These are phyloP conservation scores for Pilatotrama ljubarskyi DNA, from an alignment of 768 basidiomycete species.

Conservation along the genomic window DNA sequence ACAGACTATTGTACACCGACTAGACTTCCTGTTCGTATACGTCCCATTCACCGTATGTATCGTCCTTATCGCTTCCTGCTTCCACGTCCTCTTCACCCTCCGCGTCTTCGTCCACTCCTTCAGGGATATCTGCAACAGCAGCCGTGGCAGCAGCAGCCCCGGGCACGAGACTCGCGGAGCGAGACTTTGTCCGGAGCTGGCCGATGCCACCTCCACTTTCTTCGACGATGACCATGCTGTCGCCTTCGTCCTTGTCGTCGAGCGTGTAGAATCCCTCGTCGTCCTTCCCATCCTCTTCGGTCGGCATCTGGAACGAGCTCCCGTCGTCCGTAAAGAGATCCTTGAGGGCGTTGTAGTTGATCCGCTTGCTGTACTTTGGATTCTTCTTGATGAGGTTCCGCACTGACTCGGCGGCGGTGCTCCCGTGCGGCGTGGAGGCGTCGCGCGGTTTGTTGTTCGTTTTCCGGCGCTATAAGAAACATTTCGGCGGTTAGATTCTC, in stretches of 20 bases:
- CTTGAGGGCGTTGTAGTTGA: conserved; percentile 90
- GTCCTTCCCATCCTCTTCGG: conserved; percentile 44
- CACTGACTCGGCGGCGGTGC: conserved; percentile 75
- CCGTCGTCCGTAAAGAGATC: conserved; percentile 55
- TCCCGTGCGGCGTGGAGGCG: conserved; percentile 65
- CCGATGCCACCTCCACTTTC: conserved; percentile 39
- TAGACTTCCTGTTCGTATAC: conserved; percentile 74
- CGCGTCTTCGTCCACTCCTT: conserved; percentile 24
- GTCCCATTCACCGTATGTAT: conserved; percentile 46
- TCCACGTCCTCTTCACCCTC: conserved; percentile 29
- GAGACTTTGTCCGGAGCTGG: conserved; percentile 13
- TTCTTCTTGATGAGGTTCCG: conserved; percentile 81
- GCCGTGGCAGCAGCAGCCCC: not conserved
- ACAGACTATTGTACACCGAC: not conserved
- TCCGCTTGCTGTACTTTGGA: conserved; percentile 85
- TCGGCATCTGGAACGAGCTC: conserved; percentile 18
- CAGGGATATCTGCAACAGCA: conserved; percentile 15
- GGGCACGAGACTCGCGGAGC: conserved; percentile 17
- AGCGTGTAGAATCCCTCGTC: conserved; percentile 55
- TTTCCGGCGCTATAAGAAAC: conserved; percentile 66
- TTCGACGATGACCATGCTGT: conserved; percentile 38
- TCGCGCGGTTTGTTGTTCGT: conserved; percentile 67
- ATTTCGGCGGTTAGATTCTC: not conserved
- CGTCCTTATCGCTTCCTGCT: conserved; percentile 42
- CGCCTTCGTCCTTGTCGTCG: conserved; percentile 47